Evolutionary conservation across 139 green algal genomes (phyloP).

Genomic region (Picochlorum costavermella): DNA sequence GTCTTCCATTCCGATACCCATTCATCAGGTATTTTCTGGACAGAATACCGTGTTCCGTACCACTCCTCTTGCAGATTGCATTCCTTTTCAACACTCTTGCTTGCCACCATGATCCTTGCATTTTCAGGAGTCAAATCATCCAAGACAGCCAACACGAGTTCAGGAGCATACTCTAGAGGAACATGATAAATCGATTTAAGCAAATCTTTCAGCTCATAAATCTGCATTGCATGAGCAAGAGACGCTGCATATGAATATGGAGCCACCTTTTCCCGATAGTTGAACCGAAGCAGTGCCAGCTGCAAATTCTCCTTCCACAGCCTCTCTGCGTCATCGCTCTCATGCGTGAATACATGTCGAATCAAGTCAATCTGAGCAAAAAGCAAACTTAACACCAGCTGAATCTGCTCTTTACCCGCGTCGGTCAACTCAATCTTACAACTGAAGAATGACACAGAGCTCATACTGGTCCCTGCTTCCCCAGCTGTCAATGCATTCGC

Average conservation of each 20-base stretch:
- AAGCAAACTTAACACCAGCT: conserved; percentile 41
- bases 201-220: conserved; percentile 40
- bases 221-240: conserved; percentile 56
- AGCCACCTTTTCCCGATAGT: conserved; percentile 67
- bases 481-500: conserved; percentile 56
- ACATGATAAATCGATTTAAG: conserved; percentile 57
- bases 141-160: conserved; percentile 50
- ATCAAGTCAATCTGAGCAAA: conserved; percentile 54
- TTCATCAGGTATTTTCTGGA: conserved; percentile 32
- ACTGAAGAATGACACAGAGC: conserved; percentile 10
- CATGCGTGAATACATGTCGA: not conserved
- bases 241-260: conserved; percentile 53
- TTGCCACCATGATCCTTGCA: conserved; percentile 65
- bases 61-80: conserved; percentile 26
- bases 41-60: conserved; percentile 67
- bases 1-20: conserved; percentile 35
- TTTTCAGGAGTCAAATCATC: conserved; percentile 45
- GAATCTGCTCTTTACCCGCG: conserved; percentile 37
- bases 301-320: conserved; percentile 33
- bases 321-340: conserved; percentile 27
- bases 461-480: conserved; percentile 37
- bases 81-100: conserved; percentile 48
- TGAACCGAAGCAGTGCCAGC: conserved; percentile 55
- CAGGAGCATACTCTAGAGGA: conserved; percentile 46
- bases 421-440: conserved; percentile 50